Evolutionary conservation across 78 protist genomes (phyloP).

Genomic region (Anaeramoeba ignava): DNA sequence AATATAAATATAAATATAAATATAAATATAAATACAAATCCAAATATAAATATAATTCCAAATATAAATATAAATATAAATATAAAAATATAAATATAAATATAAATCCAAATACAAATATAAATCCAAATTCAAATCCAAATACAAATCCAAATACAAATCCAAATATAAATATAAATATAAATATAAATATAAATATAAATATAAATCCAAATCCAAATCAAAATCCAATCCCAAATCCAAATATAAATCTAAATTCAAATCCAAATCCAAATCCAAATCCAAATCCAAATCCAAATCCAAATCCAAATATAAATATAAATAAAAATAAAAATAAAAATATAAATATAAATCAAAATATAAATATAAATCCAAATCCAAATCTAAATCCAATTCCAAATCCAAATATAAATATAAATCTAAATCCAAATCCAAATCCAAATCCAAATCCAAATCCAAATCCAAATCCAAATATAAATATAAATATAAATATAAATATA

Average conservation of each 20-base stretch:
- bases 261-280: neutral
- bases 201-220: neutral
- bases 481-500: too few relatives aligned
- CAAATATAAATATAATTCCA: too few relatives aligned
- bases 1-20: too few relatives aligned
- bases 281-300: neutral
- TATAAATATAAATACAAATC: too few relatives aligned
- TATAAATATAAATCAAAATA: neutral
- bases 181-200: neutral
- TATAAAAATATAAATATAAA: too few relatives aligned
- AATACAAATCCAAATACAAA: neutral
- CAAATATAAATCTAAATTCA: neutral
- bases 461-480: too few relatives aligned
- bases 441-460: neutral
- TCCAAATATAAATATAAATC: neutral
- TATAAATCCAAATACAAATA: too few relatives aligned
- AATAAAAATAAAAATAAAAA: neutral
- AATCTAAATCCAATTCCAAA: neutral
- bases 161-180: neutral
- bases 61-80: too few relatives aligned
- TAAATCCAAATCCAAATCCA: neutral
- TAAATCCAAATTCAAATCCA: neutral
- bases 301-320: neutral
- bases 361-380: neutral
- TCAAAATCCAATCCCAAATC: constrained; percentile 1